phyloP scores from a whole-genome alignment of 768 basidiomycete species.

The button mushroom (Agaricus bisporus) region DNA sequence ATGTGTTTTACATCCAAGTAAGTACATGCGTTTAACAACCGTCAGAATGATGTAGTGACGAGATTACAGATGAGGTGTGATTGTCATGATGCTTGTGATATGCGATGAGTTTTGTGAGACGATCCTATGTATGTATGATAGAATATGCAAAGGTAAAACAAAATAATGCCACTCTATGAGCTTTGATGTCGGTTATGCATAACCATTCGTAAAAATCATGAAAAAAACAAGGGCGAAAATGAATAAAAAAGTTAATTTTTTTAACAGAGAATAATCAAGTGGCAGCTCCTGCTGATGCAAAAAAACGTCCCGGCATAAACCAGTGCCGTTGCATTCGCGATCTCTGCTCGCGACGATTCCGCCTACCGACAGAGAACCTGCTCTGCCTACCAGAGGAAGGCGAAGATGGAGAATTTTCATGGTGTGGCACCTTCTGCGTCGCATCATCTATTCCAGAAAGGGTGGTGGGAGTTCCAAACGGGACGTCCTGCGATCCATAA shows the following conservation, averaged over 20 bases:
- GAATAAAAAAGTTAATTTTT: neutral
- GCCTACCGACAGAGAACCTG: constrained; percentile 18
- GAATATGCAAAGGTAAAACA: constrained; percentile 1
- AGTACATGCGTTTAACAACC: neutral
- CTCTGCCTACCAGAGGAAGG: constrained; percentile 18
- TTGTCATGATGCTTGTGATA: constrained; percentile 3
- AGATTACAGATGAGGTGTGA: constrained; percentile 1
- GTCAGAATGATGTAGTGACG: neutral
- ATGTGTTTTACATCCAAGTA: neutral
- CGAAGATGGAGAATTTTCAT: constrained; percentile 11
- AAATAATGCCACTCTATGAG: constrained; percentile 11
- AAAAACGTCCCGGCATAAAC: constrained; percentile 50
- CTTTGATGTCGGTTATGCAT: neutral
- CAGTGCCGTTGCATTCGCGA: constrained; percentile 40
- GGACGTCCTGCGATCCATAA: constrained; percentile 6
- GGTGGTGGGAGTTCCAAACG: constrained; percentile 21
- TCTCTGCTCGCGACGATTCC: constrained; percentile 7
- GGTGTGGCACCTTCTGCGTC: constrained; percentile 14
- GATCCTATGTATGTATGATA: too few species aligned
- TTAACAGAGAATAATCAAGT: constrained; percentile 9
- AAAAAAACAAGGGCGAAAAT: neutral
- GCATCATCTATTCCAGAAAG: neutral
- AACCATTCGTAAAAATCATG: constrained; percentile 1
- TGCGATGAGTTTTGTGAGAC: neutral
- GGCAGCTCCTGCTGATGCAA: constrained; percentile 33